phyloP scores from a whole-genome alignment of 768 basidiomycete species.

The Lentinula sp. region DNA sequence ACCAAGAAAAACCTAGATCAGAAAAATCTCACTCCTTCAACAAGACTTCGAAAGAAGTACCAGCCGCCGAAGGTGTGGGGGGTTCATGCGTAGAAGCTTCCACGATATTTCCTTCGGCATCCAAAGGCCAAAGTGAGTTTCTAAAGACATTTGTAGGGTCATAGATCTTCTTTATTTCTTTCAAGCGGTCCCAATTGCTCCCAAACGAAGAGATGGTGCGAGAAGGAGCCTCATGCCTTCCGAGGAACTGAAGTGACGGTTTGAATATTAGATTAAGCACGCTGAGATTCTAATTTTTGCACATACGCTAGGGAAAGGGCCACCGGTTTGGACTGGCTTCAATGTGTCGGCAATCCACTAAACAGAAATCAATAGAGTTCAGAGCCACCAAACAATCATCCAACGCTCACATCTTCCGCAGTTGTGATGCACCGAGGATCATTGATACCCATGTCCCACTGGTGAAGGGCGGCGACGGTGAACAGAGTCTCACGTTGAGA shows the following conservation, averaged over 20 bases:
- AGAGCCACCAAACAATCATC: neutral
- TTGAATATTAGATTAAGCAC: conserved; percentile 1
- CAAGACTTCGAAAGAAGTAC: conserved; percentile 15
- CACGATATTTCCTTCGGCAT: conserved; percentile 48
- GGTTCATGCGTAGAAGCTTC: conserved; percentile 61
- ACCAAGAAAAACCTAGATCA: neutral
- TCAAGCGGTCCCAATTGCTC: conserved; percentile 65
- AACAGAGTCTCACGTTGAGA: conserved; percentile 75
- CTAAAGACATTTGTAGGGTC: conserved; percentile 75
- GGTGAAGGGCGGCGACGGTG: conserved; percentile 85
- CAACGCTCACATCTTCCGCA: conserved; percentile 64
- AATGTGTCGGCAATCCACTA: conserved; percentile 81
- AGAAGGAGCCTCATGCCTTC: conserved; percentile 57
- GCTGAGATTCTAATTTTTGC: conserved; percentile 10
- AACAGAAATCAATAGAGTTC: neutral
- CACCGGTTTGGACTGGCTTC: conserved; percentile 66
- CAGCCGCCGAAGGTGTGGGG: conserved; percentile 28
- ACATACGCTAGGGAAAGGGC: conserved; percentile 80
- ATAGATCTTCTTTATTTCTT: conserved; percentile 65
- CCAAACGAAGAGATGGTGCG: conserved; percentile 68
- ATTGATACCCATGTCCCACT: conserved; percentile 82
- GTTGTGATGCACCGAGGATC: conserved; percentile 78
- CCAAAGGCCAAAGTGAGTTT: conserved; percentile 78
- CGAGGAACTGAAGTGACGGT: conserved; percentile 52
- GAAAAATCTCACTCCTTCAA: neutral